phyloP scores from a whole-genome alignment of 805 yeast genomes.

The Spathaspora arborariae region DNA sequence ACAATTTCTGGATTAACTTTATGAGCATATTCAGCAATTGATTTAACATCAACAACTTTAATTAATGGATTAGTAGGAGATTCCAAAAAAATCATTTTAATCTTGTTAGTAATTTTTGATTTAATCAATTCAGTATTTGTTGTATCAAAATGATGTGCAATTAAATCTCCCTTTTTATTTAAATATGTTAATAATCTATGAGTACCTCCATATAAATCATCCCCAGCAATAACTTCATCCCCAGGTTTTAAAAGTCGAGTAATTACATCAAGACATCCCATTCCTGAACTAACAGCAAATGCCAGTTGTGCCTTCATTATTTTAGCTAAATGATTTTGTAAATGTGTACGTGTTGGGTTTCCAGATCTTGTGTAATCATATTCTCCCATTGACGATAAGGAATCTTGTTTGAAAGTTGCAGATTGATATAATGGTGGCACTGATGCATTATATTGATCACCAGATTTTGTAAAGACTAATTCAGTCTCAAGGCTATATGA shows the following conservation, averaged over 20 bases:
- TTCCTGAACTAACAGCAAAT: slow-evolving; percentile 84
- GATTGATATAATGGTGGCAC: slow-evolving; percentile 88
- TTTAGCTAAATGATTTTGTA: slow-evolving; percentile 74
- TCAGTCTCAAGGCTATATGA: slow-evolving; percentile 63
- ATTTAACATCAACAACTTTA: slow-evolving; percentile 76
- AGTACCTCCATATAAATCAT: slow-evolving; percentile 92
- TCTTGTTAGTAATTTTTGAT: slow-evolving; percentile 49
- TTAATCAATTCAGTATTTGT: slow-evolving; percentile 62
- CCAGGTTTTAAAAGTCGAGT: slow-evolving; percentile 72
- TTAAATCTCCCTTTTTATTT: slow-evolving; percentile 57
- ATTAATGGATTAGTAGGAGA: slow-evolving; percentile 93
- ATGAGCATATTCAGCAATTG: slow-evolving; percentile 66
- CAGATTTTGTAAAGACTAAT: slow-evolving; percentile 55
- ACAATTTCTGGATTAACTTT: slow-evolving; percentile 59
- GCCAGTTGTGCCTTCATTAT: slow-evolving; percentile 76
- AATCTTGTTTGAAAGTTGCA: slow-evolving; percentile 87
- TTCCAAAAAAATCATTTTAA: slow-evolving; percentile 81
- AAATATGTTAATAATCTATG: slow-evolving; percentile 78
- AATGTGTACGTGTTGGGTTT: slow-evolving; percentile 82
- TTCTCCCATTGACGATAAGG: slow-evolving; percentile 68
- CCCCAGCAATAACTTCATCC: slow-evolving; percentile 92
- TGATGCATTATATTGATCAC: slow-evolving; percentile 73
- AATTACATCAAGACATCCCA: slow-evolving; percentile 89
- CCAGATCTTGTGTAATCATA: slow-evolving; percentile 84
- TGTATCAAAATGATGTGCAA: slow-evolving; percentile 77